Percentiles rank a stretch among this genome's conserved stretches.
These are phyloP conservation scores for Carex pumila DNA, from an alignment of 176 grass and related monocot species.

Conservation along the genomic window DNA sequence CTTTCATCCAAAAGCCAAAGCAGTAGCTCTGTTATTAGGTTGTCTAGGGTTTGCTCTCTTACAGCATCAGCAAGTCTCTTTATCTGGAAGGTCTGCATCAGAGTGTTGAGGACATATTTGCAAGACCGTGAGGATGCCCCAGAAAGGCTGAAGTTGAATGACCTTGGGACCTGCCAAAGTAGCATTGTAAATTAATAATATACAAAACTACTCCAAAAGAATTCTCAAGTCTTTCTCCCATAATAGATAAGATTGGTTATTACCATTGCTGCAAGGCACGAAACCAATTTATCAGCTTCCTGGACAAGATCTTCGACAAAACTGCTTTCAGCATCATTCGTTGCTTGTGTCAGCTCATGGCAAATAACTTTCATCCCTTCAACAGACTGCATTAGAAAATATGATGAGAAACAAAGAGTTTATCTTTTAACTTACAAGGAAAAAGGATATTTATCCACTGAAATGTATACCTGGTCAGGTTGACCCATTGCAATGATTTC, in stretches of 20 bases:
- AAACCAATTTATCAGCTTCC: conserved; percentile 95
- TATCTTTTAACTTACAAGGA: conserved; percentile 3
- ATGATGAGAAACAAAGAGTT: neutral
- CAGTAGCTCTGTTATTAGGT: conserved; percentile 92
- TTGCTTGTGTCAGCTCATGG: conserved; percentile 78
- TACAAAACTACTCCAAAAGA: conserved; percentile 9
- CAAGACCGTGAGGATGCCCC: conserved; percentile 96
- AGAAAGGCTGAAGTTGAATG: conserved; percentile 96
- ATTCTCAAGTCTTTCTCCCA: neutral
- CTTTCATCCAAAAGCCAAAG: conserved; percentile 99
- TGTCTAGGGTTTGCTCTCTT: conserved; percentile 85
- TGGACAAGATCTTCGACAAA: conserved; percentile 78
- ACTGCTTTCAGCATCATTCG: conserved; percentile 54
- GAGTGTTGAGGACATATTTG: conserved; percentile 98
- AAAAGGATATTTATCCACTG: neutral
- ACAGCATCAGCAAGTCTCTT: conserved; percentile 90
- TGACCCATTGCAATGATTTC: conserved; percentile 75
- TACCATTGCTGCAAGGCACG: conserved; percentile 88
- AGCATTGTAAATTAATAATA: neutral
- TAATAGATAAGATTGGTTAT: conserved; percentile 10
- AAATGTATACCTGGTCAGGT: conserved; percentile 66
- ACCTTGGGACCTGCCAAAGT: conserved; percentile 68
- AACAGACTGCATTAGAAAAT: conserved; percentile 61
- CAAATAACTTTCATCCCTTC: conserved; percentile 99
- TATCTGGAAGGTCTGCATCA: conserved; percentile 99